A percentile compares a stretch with the other conserved stretches of the same genome.
phyloP scores from a whole-genome alignment of 257 asterid species.

The Coffea eugenioides region DNA sequence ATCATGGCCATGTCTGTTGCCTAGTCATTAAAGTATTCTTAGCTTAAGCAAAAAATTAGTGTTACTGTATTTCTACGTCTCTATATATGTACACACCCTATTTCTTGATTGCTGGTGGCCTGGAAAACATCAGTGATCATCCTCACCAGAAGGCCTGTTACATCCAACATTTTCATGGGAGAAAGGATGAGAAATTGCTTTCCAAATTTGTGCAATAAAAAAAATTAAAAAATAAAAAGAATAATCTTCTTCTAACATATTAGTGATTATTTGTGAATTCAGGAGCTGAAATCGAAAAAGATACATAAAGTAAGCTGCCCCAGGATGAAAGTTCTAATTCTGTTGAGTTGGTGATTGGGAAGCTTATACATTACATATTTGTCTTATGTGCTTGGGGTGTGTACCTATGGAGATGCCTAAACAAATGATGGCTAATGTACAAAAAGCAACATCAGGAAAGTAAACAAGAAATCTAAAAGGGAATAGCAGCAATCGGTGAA shows the following conservation, averaged over 20 bases:
- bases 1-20: background rate
- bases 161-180: background rate
- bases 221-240: background rate
- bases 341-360: background rate
- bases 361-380: too few species aligned
- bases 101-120: constrained; percentile 7
- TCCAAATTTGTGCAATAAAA: background rate
- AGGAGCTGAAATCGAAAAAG: too few species aligned
- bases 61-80: background rate
- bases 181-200: background rate
- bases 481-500: background rate
- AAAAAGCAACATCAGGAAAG: background rate
- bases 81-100: background rate
- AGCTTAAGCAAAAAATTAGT: constrained; percentile 3
- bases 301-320: too few species aligned
- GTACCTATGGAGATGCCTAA: too few species aligned
- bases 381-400: too few species aligned
- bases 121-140: constrained; percentile 3
- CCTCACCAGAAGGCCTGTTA: background rate
- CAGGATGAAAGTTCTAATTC: background rate
- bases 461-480: background rate
- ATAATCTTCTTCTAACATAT: background rate
- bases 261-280: too few species aligned
- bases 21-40: background rate
- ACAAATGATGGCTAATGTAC: background rate